Conservation (phyloP, 2,329 filamentous ascomycete species). For the Colletotrichum tabaci region DNA sequence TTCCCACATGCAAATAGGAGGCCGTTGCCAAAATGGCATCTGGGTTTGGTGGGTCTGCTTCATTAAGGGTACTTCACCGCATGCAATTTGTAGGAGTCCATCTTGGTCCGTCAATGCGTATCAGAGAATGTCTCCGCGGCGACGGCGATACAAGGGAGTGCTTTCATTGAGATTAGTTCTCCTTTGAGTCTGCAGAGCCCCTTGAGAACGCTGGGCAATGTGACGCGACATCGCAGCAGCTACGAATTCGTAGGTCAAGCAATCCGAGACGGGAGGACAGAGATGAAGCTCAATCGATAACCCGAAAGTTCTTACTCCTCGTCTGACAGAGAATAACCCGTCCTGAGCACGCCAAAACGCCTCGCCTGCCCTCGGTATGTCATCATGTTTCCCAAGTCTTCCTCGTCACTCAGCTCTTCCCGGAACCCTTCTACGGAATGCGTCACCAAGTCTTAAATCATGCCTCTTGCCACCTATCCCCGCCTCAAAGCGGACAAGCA, state of each 20-base stretch:
- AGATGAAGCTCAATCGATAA: not conserved
- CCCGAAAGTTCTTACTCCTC: not conserved
- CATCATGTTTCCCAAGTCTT: not conserved
- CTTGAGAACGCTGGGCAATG: not conserved
- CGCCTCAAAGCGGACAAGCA: not conserved
- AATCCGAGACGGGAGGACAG: not conserved
- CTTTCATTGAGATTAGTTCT: too few species aligned
- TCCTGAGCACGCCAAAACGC: constrained; percentile 34
- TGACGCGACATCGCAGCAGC: not conserved
- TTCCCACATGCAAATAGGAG: too few species aligned
- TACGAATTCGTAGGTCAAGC: not conserved
- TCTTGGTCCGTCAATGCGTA: too few species aligned
- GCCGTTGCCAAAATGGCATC: too few species aligned
- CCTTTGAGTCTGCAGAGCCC: not conserved
- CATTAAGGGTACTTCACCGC: too few species aligned
- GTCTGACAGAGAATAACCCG: not conserved
- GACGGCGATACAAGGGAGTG: too few species aligned
- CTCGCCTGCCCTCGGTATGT: constrained; percentile 21
- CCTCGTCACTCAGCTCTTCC: not conserved
- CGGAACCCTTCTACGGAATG: not conserved
- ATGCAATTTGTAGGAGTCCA: too few species aligned
- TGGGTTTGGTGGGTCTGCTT: too few species aligned
- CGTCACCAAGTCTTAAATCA: too few species aligned
- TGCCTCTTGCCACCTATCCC: too few species aligned
- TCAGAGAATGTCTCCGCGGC: too few species aligned